A percentile compares a stretch with the other conserved stretches of the same genome.
phyloP scores from a whole-genome alignment of 1,139 yeast species.

The Debaryomycetaceae sp. region DNA sequence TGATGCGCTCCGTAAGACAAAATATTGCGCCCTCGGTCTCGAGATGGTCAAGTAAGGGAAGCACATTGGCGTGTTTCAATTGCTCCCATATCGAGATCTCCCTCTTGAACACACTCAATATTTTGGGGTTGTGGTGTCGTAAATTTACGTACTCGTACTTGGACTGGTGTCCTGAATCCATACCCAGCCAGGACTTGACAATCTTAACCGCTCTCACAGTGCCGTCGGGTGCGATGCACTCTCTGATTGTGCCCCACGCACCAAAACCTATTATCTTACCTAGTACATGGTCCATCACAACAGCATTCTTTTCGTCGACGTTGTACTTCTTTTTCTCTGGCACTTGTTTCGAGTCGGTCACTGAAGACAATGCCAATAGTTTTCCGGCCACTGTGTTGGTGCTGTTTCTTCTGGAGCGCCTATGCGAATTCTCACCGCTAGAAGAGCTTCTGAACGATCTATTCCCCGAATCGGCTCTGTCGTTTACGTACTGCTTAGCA shows the following conservation, averaged over 20 bases:
- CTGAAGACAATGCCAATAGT: slow-evolving; percentile 36
- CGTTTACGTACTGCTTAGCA: slow-evolving; percentile 32
- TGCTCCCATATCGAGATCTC: slow-evolving; percentile 77
- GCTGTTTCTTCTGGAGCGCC: slow-evolving; percentile 29
- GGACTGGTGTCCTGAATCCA: slow-evolving; percentile 5
- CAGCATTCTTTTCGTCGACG: slow-evolving; percentile 60
- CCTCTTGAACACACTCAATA: slow-evolving; percentile 53
- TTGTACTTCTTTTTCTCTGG: slow-evolving; percentile 26
- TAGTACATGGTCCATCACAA: slow-evolving; percentile 54
- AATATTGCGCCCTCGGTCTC: slow-evolving; percentile 65
- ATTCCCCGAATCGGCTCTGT: slow-evolving; percentile 3
- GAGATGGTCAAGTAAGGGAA: slow-evolving; percentile 58
- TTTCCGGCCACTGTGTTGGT: slow-evolving; percentile 43
- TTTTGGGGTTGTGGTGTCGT: slow-evolving; percentile 23
- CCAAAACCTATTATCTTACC: slow-evolving; percentile 88
- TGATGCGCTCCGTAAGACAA: slow-evolving; percentile 67
- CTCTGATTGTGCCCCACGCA: slow-evolving; percentile 89
- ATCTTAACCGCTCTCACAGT: slow-evolving; percentile 70
- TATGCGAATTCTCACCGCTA: slow-evolving; percentile 18
- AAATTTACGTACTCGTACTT: slow-evolving; percentile 7
- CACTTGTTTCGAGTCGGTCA: slow-evolving; percentile 34
- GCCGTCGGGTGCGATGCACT: slow-evolving; percentile 49
- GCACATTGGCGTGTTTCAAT: slow-evolving; percentile 59
- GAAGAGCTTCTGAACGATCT: slow-evolving; percentile 10
- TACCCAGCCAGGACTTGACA: slow-evolving; percentile 51